Conservation (phyloP, 192 early-diverging fungal species). For the Linnemannia hyalina region DNA sequence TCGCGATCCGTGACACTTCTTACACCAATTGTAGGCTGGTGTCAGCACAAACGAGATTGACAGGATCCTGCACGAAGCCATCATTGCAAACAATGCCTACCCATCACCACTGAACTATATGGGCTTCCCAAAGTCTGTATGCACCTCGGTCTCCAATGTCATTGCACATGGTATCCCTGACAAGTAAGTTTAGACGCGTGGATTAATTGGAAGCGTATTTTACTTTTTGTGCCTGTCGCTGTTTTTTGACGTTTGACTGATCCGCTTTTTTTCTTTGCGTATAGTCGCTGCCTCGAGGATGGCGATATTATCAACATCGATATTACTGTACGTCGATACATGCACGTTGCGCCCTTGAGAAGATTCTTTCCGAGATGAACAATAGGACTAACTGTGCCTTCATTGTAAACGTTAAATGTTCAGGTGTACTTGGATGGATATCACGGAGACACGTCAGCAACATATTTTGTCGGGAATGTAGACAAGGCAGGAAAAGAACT, state of each 20-base stretch:
- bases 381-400: too few species aligned
- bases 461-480: slow-evolving; percentile 93
- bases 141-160: slow-evolving; percentile 77
- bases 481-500: slow-evolving; percentile 80
- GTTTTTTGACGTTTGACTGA: background rate
- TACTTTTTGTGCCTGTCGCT: background rate
- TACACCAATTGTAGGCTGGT: slow-evolving; percentile 57
- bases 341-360: too few species aligned
- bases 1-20: background rate
- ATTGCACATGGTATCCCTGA: slow-evolving; percentile 99
- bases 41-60: slow-evolving; percentile 97
- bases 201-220: background rate
- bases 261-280: background rate
- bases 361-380: too few species aligned
- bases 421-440: slow-evolving; percentile 89
- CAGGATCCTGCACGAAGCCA: slow-evolving; percentile 93
- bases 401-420: too few species aligned
- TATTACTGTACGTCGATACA: slow-evolving; percentile 64
- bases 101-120: slow-evolving; percentile 98
- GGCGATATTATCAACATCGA: slow-evolving; percentile 99
- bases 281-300: slow-evolving; percentile 87
- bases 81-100: slow-evolving; percentile 89
- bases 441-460: slow-evolving; percentile 95
- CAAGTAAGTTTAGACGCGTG: slow-evolving; percentile 14
- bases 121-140: slow-evolving; percentile 96